Evolutionary conservation across 176 grass and related monocot species (phyloP).

Genomic region (Hordeum vulgare): DNA sequence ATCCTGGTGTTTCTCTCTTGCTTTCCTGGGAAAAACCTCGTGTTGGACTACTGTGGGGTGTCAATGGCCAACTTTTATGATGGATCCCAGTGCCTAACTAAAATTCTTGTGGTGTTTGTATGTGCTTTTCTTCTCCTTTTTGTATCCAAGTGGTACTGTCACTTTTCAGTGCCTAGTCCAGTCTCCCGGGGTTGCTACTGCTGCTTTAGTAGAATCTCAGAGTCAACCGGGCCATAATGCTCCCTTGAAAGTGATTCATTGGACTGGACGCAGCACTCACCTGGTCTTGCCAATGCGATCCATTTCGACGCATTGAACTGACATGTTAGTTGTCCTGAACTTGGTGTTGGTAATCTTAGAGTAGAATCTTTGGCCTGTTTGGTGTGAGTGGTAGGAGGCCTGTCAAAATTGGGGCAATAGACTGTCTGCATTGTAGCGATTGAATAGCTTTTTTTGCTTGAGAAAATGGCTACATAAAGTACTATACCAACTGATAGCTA

Average conservation of each 20-base stretch:
- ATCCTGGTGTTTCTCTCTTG: background rate
- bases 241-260: background rate
- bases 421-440: background rate
- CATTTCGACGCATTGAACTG: background rate
- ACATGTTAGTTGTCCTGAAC: background rate
- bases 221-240: background rate
- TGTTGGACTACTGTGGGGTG: background rate
- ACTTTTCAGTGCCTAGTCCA: constrained; percentile 6
- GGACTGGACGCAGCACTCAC: background rate
- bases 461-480: background rate
- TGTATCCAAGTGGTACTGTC: background rate
- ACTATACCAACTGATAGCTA: background rate
- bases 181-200: background rate
- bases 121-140: background rate
- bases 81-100: background rate
- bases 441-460: background rate
- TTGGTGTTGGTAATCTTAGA: background rate
- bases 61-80: background rate
- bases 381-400: constrained; percentile 8
- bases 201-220: constrained; percentile 7
- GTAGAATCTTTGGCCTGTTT: background rate
- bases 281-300: background rate
- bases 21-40: background rate
- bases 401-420: background rate
- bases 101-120: background rate